Percentiles rank a stretch among this genome's conserved stretches.
These are phyloP conservation scores for Magnaporthales sp. DNA, from an alignment of 2,329 filamentous ascomycete species.

Conservation along the genomic window DNA sequence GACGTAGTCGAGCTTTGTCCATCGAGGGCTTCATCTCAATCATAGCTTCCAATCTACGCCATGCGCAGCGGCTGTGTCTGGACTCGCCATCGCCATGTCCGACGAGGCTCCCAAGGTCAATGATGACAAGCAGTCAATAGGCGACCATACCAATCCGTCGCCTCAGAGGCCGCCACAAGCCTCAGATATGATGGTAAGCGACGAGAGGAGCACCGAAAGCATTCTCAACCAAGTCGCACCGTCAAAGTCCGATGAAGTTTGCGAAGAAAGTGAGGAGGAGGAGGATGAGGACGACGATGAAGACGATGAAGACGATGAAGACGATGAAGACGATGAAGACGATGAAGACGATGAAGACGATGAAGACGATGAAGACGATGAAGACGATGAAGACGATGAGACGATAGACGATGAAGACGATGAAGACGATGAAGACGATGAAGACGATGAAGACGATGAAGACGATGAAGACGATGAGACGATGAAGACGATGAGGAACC, in stretches of 20 bases:
- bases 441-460: constrained; percentile 27
- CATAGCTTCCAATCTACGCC: constrained; percentile 3
- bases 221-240: background rate
- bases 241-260: background rate
- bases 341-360: constrained; percentile 86
- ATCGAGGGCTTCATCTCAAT: background rate
- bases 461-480: constrained; percentile 42
- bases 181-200: background rate
- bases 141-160: background rate
- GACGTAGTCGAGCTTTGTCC: background rate
- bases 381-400: constrained; percentile 34
- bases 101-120: constrained; percentile 9
- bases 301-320: constrained; percentile 34
- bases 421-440: constrained; percentile 11
- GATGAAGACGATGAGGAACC: constrained; percentile 92
- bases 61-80: constrained; percentile 7
- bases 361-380: constrained; percentile 26
- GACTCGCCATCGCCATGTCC: constrained; percentile 11
- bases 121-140: background rate
- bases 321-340: constrained; percentile 84
- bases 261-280: constrained; percentile 10
- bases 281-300: constrained; percentile 28
- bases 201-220: background rate
- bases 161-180: background rate
- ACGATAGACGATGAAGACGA: background rate